These are phyloP conservation scores for Quercus glauca DNA, from an alignment of 306 rosid genomes.

Conservation along the genomic window DNA sequence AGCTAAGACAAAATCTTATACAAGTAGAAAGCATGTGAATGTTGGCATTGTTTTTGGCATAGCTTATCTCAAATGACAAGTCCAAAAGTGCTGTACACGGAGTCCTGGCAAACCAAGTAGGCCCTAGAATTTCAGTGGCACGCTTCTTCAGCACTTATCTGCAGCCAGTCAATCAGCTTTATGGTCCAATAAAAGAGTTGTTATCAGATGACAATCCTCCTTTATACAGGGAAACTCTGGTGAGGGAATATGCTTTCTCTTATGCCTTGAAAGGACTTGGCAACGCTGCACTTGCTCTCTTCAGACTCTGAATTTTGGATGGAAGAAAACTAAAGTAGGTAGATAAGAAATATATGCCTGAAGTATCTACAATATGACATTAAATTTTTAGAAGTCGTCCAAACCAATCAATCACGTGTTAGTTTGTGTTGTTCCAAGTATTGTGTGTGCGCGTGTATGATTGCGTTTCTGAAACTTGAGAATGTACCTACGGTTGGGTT, in stretches of 20 bases:
- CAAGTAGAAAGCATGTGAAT: too few species aligned
- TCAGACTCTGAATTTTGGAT: background rate
- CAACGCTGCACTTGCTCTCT: constrained; percentile 26
- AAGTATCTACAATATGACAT: too few species aligned
- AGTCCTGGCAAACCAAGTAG: constrained; percentile 31
- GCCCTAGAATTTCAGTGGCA: constrained; percentile 39
- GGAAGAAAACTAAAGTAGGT: too few species aligned
- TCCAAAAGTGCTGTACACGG: constrained; percentile 44
- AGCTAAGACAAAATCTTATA: too few species aligned
- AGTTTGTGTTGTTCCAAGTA: too few species aligned
- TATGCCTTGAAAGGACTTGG: constrained; percentile 41
- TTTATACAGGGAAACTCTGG: constrained; percentile 23
- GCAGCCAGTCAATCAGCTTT: constrained; percentile 19
- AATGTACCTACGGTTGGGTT: too few species aligned
- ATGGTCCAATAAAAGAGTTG: constrained; percentile 44
- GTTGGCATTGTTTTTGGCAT: background rate
- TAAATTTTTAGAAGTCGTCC: too few species aligned
- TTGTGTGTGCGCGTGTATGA: too few species aligned
- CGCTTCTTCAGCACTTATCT: constrained; percentile 32
- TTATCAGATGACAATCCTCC: constrained; percentile 39
- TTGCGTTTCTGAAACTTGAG: too few species aligned
- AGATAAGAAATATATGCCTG: too few species aligned
- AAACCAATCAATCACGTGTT: too few species aligned
- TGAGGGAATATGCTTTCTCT: constrained; percentile 24
- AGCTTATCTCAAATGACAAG: constrained; percentile 42